Percentiles rank a stretch among this genome's conserved stretches.
phyloP scores from a whole-genome alignment of 176 grass and related monocot genomes.

The Otatea glauca region DNA sequence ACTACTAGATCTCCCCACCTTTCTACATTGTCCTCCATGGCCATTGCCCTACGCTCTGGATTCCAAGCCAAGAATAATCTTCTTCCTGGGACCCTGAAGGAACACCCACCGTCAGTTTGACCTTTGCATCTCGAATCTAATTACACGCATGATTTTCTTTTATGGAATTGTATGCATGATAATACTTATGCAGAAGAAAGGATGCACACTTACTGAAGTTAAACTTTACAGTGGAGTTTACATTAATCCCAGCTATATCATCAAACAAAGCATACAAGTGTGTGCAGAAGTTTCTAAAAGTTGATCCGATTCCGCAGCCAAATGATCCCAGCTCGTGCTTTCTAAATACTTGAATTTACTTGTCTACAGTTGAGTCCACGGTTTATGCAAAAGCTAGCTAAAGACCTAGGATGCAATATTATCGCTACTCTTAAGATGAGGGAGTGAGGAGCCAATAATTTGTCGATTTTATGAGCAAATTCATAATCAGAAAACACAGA shows the following conservation, averaged over 20 bases:
- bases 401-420: constrained; percentile 1
- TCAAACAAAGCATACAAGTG: not conserved
- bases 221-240: not conserved
- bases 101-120: not conserved
- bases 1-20: constrained; percentile 36
- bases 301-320: not conserved
- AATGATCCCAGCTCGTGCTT: not conserved
- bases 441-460: not conserved
- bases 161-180: constrained; percentile 3
- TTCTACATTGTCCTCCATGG: constrained; percentile 37
- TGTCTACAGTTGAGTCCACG: not conserved
- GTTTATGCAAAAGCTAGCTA: not conserved
- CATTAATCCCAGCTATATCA: constrained; percentile 1
- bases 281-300: not conserved
- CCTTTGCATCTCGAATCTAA: not conserved
- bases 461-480: not conserved
- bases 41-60: constrained; percentile 60
- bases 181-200: not conserved
- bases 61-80: constrained; percentile 90
- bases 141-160: not conserved
- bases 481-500: constrained; percentile 3
- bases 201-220: not conserved
- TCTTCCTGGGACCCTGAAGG: constrained; percentile 97
- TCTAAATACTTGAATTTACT: constrained; percentile 13
- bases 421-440: not conserved